These are phyloP conservation scores for Dichomitus squalens DNA, from an alignment of 1,284 basidiomycete genomes.

Conservation along the genomic window DNA sequence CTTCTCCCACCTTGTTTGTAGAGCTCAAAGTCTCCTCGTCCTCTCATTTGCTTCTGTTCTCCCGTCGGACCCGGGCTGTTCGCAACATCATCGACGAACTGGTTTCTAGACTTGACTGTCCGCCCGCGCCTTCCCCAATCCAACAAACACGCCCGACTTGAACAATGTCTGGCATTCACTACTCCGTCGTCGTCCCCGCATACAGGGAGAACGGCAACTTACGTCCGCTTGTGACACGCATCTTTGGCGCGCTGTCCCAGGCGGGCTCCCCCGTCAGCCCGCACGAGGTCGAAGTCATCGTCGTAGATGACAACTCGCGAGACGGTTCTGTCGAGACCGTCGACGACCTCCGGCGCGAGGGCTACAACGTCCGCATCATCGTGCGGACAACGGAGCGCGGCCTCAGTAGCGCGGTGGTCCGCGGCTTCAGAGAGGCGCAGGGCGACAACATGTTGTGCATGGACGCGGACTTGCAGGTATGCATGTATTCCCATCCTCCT, in stretches of 20 bases:
- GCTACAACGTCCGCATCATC: constrained; percentile 45
- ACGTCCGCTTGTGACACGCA: constrained; percentile 41
- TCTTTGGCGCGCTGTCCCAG: constrained; percentile 36
- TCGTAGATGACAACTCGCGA: constrained; percentile 50
- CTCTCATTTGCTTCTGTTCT: constrained; percentile 1
- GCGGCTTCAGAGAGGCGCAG: constrained; percentile 43
- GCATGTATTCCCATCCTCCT: constrained; percentile 6
- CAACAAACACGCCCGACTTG: background rate
- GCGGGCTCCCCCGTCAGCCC: constrained; percentile 33
- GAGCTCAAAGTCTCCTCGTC: background rate
- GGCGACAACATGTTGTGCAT: constrained; percentile 47
- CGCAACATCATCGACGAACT: background rate
- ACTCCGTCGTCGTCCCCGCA: constrained; percentile 49
- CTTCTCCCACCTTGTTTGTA: background rate
- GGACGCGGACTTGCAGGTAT: constrained; percentile 46
- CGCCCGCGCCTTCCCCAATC: background rate
- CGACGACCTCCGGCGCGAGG: constrained; percentile 38
- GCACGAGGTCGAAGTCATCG: constrained; percentile 42
- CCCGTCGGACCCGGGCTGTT: constrained; percentile 17
- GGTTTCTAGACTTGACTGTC: background rate
- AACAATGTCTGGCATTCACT: constrained; percentile 29
- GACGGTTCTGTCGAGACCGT: constrained; percentile 47
- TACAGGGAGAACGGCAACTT: constrained; percentile 49
- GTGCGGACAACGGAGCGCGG: constrained; percentile 45
- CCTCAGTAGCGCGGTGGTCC: constrained; percentile 44